A percentile compares a stretch with the other conserved stretches of the same genome.
Evolutionary conservation across 345 rosid species (phyloP).

Genomic region (Aquilaria yunnanensis): DNA sequence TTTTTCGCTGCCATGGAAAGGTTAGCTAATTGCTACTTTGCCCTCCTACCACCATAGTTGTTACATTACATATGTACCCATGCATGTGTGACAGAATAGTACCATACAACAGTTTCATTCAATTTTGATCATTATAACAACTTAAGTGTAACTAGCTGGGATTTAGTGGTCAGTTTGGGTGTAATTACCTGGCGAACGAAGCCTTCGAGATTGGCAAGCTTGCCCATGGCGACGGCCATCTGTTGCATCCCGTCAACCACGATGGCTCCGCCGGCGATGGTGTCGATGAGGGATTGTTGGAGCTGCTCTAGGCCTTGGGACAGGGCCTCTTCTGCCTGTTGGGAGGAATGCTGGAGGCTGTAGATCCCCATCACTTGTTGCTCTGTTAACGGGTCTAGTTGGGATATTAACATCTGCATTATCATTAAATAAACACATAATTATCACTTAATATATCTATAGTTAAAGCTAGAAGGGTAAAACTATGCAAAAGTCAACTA

Average conservation of each 20-base stretch:
- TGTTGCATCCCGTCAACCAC: constrained; percentile 81
- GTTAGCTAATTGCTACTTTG: too few species aligned
- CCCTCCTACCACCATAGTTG: too few species aligned
- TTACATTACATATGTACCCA: too few species aligned
- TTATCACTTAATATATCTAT: background rate
- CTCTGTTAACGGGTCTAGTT: constrained; percentile 82
- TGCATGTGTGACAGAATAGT: too few species aligned
- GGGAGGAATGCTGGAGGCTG: constrained; percentile 88
- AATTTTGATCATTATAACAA: too few species aligned
- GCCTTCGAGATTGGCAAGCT: constrained; percentile 88
- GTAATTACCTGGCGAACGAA: constrained; percentile 82
- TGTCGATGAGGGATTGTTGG: constrained; percentile 84
- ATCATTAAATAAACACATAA: background rate
- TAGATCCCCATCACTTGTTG: constrained; percentile 91
- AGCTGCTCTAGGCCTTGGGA: constrained; percentile 88
- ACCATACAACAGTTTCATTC: too few species aligned
- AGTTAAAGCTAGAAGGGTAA: background rate
- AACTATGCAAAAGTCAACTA: background rate
- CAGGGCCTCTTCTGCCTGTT: constrained; percentile 95
- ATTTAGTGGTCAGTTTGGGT: too few species aligned
- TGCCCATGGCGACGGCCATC: constrained; percentile 86
- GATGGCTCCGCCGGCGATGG: constrained; percentile 45
- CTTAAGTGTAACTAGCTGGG: too few species aligned
- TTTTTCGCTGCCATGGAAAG: too few species aligned
- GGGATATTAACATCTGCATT: constrained; percentile 66